Conservation (phyloP, 768 basidiomycete genomes). For the Candolleomyces eurysporus region DNA sequence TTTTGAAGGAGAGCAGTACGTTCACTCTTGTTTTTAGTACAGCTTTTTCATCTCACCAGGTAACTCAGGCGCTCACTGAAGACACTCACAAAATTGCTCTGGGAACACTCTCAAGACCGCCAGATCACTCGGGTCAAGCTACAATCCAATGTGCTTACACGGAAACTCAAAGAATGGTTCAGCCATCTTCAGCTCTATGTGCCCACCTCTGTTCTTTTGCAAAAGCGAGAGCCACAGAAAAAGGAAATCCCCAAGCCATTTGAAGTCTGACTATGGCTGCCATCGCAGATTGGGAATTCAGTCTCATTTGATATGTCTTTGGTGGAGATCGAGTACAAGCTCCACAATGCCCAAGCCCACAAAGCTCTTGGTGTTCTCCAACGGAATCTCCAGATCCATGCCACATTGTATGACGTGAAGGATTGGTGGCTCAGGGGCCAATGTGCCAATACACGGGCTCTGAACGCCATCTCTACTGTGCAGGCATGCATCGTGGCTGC, state of each 20-base stretch:
- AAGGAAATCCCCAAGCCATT: slow-evolving; percentile 2
- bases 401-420: too few species aligned
- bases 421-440: too few species aligned
- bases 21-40: not conserved
- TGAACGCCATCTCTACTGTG: too few species aligned
- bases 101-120: slow-evolving; percentile 14
- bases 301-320: not conserved
- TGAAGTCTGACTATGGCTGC: slow-evolving; percentile 18
- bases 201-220: slow-evolving; percentile 5
- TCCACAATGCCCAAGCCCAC: slow-evolving; percentile 21
- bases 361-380: slow-evolving; percentile 21
- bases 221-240: not conserved
- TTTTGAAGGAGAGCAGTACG: slow-evolving; percentile 21
- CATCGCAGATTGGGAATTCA: slow-evolving; percentile 14
- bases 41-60: not conserved
- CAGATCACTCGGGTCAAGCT: slow-evolving; percentile 12
- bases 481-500: too few species aligned
- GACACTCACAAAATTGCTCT: not conserved
- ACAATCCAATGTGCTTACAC: slow-evolving; percentile 12
- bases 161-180: slow-evolving; percentile 16
- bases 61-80: not conserved
- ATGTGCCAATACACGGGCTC: too few species aligned
- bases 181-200: slow-evolving; percentile 11
- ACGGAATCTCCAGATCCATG: too few species aligned
- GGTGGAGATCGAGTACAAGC: slow-evolving; percentile 16